Evolutionary conservation across 495 filamentous ascomycete genomes (phyloP).

Genomic region (Cenococcum geophilum): DNA sequence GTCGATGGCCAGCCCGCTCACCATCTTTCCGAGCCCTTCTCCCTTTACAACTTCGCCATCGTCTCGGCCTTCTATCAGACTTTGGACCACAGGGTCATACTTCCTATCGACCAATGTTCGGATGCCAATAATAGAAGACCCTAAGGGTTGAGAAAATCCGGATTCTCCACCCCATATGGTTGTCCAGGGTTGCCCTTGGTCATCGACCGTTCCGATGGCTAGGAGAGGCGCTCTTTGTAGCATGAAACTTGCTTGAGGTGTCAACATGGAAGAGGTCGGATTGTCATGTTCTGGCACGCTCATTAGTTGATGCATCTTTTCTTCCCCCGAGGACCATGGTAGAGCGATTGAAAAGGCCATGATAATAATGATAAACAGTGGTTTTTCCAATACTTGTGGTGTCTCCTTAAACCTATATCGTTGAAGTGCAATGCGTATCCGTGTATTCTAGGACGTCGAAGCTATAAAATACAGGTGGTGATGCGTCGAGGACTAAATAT

Average conservation of each 20-base stretch:
- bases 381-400: neutral
- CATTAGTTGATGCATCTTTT: slow-evolving; percentile 45
- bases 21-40: slow-evolving; percentile 40
- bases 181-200: slow-evolving; percentile 61
- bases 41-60: slow-evolving; percentile 41
- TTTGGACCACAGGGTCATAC: slow-evolving; percentile 60
- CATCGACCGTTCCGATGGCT: slow-evolving; percentile 64
- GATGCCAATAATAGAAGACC: slow-evolving; percentile 53
- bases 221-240: slow-evolving; percentile 56
- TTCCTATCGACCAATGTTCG: slow-evolving; percentile 50
- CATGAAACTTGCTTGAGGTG: slow-evolving; percentile 47
- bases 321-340: slow-evolving; percentile 51
- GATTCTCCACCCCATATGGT: slow-evolving; percentile 65
- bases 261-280: slow-evolving; percentile 55
- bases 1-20: slow-evolving; percentile 61
- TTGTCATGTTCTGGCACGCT: slow-evolving; percentile 48
- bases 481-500: neutral
- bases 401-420: too few relatives aligned
- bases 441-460: neutral
- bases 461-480: neutral
- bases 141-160: slow-evolving; percentile 57
- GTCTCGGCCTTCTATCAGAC: slow-evolving; percentile 43
- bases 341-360: slow-evolving; percentile 45
- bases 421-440: too few relatives aligned
- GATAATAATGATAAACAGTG: neutral